phyloP scores from a whole-genome alignment of 2,329 filamentous ascomycete species.

The Incumbomyces lentus region DNA sequence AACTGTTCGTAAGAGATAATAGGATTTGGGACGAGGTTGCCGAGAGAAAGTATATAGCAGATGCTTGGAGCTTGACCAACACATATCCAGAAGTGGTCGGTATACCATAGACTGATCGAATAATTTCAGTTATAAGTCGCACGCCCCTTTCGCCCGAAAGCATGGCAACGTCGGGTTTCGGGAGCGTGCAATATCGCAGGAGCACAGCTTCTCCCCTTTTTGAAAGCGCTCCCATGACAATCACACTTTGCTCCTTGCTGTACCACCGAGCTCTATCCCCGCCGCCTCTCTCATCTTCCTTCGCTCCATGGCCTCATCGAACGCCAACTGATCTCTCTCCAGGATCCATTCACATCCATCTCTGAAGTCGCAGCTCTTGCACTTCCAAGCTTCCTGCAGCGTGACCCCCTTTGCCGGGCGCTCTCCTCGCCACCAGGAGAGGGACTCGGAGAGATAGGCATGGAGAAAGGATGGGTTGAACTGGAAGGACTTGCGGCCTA shows the following conservation, averaged over 20 bases:
- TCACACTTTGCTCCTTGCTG: conserved; percentile 1
- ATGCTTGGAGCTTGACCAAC: too few species aligned
- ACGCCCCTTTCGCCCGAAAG: too few species aligned
- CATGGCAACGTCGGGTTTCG: too few species aligned
- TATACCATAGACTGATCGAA: too few species aligned
- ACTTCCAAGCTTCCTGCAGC: conserved; percentile 83
- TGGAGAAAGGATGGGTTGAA: conserved; percentile 57
- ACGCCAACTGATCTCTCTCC: conserved; percentile 53
- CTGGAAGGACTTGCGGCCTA: conserved; percentile 49
- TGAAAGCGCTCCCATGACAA: background rate
- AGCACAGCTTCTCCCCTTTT: background rate
- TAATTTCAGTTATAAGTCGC: too few species aligned
- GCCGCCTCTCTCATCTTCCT: conserved; percentile 20
- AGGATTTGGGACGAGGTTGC: too few species aligned
- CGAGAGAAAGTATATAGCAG: too few species aligned
- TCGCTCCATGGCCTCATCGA: conserved; percentile 29
- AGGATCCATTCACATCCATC: conserved; percentile 69
- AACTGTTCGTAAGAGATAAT: too few species aligned
- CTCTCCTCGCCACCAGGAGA: conserved; percentile 82
- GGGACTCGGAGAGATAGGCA: conserved; percentile 55
- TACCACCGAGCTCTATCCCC: conserved; percentile 12
- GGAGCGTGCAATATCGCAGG: background rate
- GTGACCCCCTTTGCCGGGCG: conserved; percentile 63
- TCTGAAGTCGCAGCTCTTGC: conserved; percentile 70
- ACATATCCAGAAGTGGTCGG: too few species aligned